Percentiles rank a stretch among this genome's conserved stretches.
Evolutionary conservation across 345 rosid species (phyloP).

Genomic region (Barbarea vulgaris): DNA sequence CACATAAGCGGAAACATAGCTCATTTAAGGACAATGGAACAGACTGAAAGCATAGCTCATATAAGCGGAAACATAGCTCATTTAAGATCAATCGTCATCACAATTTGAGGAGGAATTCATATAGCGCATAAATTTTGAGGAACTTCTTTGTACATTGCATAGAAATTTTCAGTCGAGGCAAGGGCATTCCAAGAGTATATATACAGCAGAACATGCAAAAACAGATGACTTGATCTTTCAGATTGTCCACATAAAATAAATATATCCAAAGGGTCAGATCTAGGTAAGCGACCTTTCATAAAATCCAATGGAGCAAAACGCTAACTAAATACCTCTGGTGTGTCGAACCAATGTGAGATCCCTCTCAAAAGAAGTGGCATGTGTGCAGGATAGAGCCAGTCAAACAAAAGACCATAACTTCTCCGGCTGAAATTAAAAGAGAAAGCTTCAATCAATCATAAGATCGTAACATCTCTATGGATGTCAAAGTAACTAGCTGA

Average conservation of each 20-base stretch:
- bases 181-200: not conserved
- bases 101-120: not conserved
- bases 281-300: constrained; percentile 5
- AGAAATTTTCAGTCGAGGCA: not conserved
- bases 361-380: constrained; percentile 93
- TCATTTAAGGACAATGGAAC: not conserved
- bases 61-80: too few species aligned
- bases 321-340: constrained; percentile 78
- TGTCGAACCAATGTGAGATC: constrained; percentile 92
- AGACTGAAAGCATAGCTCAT: too few species aligned
- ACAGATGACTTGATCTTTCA: not conserved
- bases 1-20: not conserved
- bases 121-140: not conserved
- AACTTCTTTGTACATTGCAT: not conserved
- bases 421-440: constrained; percentile 69
- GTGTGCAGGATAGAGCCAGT: constrained; percentile 97
- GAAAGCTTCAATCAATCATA: constrained; percentile 15
- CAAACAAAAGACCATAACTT: constrained; percentile 90
- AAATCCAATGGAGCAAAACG: constrained; percentile 17
- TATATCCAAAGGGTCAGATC: not conserved
- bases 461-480: constrained; percentile 15
- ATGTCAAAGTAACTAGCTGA: constrained; percentile 19
- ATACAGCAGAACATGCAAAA: not conserved
- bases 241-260: not conserved
- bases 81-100: not conserved